Percentiles rank a stretch among this genome's conserved stretches.
Evolutionary conservation across 306 rosid species (phyloP).

Genomic region (Fragaria nilgerrensis): DNA sequence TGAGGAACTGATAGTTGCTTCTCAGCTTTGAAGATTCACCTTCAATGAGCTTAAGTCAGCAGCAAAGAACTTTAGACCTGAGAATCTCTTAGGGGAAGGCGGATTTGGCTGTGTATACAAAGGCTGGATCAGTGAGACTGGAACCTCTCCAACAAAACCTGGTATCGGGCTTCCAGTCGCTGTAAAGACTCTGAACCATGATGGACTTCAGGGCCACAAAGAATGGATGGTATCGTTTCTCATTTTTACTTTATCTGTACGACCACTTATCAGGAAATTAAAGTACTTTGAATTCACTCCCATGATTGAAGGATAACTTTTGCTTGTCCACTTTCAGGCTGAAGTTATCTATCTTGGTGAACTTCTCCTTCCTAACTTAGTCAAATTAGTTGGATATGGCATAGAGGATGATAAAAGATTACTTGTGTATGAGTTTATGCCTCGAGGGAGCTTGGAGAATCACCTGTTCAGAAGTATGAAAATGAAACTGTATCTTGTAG

Average conservation of each 20-base stretch:
- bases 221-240: constrained; percentile 62
- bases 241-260: not conserved
- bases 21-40: constrained; percentile 43
- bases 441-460: constrained; percentile 68
- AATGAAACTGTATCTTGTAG: not conserved
- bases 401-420: constrained; percentile 56
- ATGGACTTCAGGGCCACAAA: constrained; percentile 53
- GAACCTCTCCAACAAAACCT: constrained; percentile 35
- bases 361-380: constrained; percentile 51
- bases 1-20: constrained; percentile 40
- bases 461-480: constrained; percentile 56
- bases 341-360: constrained; percentile 59
- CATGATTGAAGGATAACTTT: not conserved
- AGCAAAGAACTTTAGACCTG: constrained; percentile 43
- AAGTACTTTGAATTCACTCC: not conserved
- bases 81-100: constrained; percentile 48
- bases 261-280: not conserved
- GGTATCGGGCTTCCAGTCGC: constrained; percentile 51
- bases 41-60: constrained; percentile 46
- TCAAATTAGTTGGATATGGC: constrained; percentile 57
- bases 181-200: constrained; percentile 51
- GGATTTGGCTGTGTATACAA: constrained; percentile 64
- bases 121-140: constrained; percentile 45
- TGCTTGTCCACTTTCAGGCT: constrained; percentile 43
- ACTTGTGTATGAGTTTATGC: constrained; percentile 63